phyloP scores from a whole-genome alignment of 805 yeast genomes.

The Ogataea neopini region DNA sequence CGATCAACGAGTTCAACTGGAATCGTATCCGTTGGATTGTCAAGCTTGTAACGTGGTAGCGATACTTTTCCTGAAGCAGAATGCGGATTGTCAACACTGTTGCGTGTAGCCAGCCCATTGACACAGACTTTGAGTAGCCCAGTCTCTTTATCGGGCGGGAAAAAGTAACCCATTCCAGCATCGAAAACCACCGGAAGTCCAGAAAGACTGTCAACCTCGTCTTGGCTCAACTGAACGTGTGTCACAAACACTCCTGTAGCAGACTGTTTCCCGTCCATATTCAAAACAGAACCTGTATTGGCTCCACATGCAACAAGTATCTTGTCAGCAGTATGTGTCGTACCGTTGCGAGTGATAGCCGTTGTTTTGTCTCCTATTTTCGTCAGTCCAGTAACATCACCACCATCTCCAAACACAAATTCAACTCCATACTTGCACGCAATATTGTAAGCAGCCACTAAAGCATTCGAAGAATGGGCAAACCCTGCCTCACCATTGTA shows the following conservation, averaged over 20 bases:
- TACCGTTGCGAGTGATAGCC: slow-evolving; percentile 33
- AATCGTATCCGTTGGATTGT: slow-evolving; percentile 38
- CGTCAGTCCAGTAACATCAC: slow-evolving; percentile 26
- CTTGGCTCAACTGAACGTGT: slow-evolving; percentile 38
- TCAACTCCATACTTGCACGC: slow-evolving; percentile 35
- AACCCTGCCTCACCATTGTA: slow-evolving; percentile 45
- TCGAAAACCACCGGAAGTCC: slow-evolving; percentile 46
- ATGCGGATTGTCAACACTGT: slow-evolving; percentile 24
- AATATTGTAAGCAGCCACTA: slow-evolving; percentile 34
- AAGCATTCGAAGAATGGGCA: slow-evolving; percentile 44
- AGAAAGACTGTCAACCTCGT: slow-evolving; percentile 38
- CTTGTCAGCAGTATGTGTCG: slow-evolving; percentile 35
- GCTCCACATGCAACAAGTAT: slow-evolving; percentile 44
- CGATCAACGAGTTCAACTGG: slow-evolving; percentile 34
- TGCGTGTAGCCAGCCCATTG: slow-evolving; percentile 37
- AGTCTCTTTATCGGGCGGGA: slow-evolving; percentile 47
- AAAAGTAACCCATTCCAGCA: slow-evolving; percentile 47
- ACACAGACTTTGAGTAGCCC: slow-evolving; percentile 41
- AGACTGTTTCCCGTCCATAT: slow-evolving; percentile 34
- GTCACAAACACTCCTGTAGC: slow-evolving; percentile 43
- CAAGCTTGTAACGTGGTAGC: slow-evolving; percentile 40
- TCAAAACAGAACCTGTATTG: slow-evolving; percentile 37
- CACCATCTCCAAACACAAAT: slow-evolving; percentile 37
- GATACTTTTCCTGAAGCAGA: slow-evolving; percentile 23
- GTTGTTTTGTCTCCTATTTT: slow-evolving; percentile 10